These are phyloP conservation scores for Elaphomyces granulatus DNA, from an alignment of 495 filamentous ascomycete species.

Conservation along the genomic window DNA sequence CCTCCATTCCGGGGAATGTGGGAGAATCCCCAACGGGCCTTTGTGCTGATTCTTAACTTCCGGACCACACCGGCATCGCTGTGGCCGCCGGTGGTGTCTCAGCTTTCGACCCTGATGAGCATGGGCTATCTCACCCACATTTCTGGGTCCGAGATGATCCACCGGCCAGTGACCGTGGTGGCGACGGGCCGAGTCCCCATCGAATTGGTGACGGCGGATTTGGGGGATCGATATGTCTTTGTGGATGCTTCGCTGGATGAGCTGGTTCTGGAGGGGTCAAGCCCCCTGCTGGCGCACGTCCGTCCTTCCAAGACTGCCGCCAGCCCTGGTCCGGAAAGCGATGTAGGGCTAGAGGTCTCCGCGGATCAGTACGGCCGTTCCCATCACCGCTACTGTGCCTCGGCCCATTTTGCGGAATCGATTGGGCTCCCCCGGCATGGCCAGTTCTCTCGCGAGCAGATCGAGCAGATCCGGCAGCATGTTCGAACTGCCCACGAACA, in stretches of 20 bases:
- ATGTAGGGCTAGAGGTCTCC: not conserved
- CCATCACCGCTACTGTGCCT: conserved; percentile 29
- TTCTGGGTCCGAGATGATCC: conserved; percentile 28
- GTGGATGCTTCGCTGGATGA: conserved; percentile 47
- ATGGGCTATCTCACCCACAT: conserved; percentile 43
- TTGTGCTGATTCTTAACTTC: conserved; percentile 24
- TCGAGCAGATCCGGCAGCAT: conserved; percentile 42
- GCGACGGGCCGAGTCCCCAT: conserved; percentile 51
- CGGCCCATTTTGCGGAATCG: conserved; percentile 25
- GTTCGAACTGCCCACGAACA: conserved; percentile 44
- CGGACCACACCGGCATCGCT: conserved; percentile 30
- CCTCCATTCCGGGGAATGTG: conserved; percentile 35
- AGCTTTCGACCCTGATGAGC: conserved; percentile 43
- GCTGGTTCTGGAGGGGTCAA: conserved; percentile 12
- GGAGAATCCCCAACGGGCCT: conserved; percentile 13
- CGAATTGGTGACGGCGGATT: conserved; percentile 17
- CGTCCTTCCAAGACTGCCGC: not conserved
- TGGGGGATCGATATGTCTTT: conserved; percentile 45
- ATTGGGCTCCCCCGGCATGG: conserved; percentile 23
- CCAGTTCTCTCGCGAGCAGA: conserved; percentile 31
- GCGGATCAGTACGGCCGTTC: conserved; percentile 1
- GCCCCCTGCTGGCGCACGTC: not conserved
- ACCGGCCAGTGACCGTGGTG: conserved; percentile 54
- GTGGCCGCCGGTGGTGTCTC: conserved; percentile 31
- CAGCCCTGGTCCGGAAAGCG: not conserved